Evolutionary conservation across 1,284 basidiomycete species (phyloP).

Genomic region (Cutaneotrichosporon dermatis): DNA sequence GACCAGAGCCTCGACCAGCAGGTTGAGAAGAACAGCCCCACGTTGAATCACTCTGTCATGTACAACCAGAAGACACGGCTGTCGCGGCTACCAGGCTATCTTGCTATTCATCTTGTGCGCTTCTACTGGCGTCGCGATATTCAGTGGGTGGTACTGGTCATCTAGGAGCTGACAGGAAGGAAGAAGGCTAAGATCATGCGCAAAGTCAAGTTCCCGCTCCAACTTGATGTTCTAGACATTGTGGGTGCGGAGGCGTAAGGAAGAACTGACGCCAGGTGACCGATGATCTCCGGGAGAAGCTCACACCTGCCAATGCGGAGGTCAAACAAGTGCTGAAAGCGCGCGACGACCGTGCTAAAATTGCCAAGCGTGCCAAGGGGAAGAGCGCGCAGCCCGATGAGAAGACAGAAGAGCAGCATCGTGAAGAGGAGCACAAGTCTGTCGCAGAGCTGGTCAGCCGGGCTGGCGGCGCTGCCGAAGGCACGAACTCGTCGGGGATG

Average conservation of each 20-base stretch:
- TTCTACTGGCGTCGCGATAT: conserved; percentile 91
- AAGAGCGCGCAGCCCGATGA: conserved; percentile 11
- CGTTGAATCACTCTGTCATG: conserved; percentile 70
- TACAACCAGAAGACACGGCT: conserved; percentile 82
- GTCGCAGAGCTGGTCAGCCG: conserved; percentile 28
- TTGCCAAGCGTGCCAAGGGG: conserved; percentile 67
- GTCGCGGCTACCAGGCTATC: conserved; percentile 69
- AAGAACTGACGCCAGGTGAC: conserved; percentile 46
- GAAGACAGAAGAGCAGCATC: conserved; percentile 40
- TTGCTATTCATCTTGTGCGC: conserved; percentile 55
- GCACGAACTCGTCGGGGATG: conserved; percentile 38
- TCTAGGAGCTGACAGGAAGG: conserved; percentile 49
- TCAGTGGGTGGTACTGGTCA: neutral
- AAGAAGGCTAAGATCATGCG: conserved; percentile 79
- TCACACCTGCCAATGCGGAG: conserved; percentile 65
- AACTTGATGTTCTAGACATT: conserved; percentile 81
- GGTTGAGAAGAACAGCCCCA: conserved; percentile 78
- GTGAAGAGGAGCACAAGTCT: conserved; percentile 43
- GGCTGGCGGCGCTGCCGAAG: conserved; percentile 16
- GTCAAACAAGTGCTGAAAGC: conserved; percentile 78
- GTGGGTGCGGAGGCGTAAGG: conserved; percentile 19
- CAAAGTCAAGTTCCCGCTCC: conserved; percentile 79
- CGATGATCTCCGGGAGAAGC: conserved; percentile 68
- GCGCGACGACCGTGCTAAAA: conserved; percentile 74
- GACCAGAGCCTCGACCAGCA: conserved; percentile 72